Evolutionary conservation across 148 eudicot species (phyloP).

Genomic region (Chenopodium formosanum): DNA sequence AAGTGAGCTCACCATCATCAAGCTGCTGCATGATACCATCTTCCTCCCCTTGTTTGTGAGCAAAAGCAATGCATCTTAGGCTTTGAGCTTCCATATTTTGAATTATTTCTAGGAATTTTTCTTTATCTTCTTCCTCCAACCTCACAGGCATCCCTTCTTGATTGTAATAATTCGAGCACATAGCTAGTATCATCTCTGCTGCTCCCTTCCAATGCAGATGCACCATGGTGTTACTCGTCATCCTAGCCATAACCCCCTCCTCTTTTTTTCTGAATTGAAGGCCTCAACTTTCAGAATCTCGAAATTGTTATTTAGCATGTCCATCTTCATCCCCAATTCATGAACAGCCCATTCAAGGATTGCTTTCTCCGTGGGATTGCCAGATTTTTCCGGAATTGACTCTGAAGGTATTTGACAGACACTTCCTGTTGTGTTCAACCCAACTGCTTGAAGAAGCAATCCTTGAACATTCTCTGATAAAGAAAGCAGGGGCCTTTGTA

Average conservation of each 20-base stretch:
- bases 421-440: conserved; percentile 15
- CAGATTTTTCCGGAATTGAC: conserved; percentile 12
- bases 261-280: conserved; percentile 43
- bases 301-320: background rate
- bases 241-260: conserved; percentile 20
- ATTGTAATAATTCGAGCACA: conserved; percentile 34
- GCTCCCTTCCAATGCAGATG: conserved; percentile 40
- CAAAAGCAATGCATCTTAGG: conserved; percentile 45
- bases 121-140: conserved; percentile 23
- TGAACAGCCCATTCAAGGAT: conserved; percentile 30
- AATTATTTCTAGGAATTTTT: conserved; percentile 22
- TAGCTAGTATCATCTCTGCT: conserved; percentile 39
- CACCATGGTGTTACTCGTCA: background rate
- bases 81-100: conserved; percentile 38
- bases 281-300: conserved; percentile 35
- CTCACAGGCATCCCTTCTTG: conserved; percentile 15
- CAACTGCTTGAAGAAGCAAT: conserved; percentile 16
- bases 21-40: background rate
- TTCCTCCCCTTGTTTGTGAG: conserved; percentile 20
- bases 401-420: background rate
- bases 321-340: conserved; percentile 29
- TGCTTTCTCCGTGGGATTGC: conserved; percentile 39
- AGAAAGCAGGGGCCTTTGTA: background rate
- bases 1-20: conserved; percentile 38
- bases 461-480: background rate